Percentiles rank a stretch among this genome's conserved stretches.
Evolutionary conservation across 192 early-diverging fungal species (phyloP).

Genomic region (Rhizophagus clarus): DNA sequence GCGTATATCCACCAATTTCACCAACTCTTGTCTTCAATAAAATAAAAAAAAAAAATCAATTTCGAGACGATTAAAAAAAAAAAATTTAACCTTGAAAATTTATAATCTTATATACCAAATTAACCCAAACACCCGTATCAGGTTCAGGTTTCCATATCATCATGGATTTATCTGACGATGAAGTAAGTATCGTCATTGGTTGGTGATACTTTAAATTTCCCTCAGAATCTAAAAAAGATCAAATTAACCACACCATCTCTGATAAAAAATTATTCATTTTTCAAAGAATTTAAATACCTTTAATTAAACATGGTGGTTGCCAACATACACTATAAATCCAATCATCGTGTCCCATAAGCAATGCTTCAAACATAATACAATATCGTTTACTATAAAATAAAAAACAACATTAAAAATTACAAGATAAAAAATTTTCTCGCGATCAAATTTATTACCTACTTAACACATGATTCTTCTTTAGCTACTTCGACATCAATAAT

Average conservation of each 20-base stretch:
- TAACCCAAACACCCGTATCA: constrained; percentile 81
- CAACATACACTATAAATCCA: constrained; percentile 89
- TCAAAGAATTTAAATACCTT: constrained; percentile 25
- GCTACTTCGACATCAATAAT: constrained; percentile 57
- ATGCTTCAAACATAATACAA: constrained; percentile 81
- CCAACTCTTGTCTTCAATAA: constrained; percentile 71
- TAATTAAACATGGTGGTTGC: constrained; percentile 55
- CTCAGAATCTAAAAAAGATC: constrained; percentile 28
- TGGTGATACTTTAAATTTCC: constrained; percentile 49
- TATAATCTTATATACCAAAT: constrained; percentile 45
- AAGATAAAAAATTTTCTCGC: not conserved
- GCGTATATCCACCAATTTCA: constrained; percentile 79
- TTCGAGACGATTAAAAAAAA: constrained; percentile 18
- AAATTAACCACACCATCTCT: not conserved
- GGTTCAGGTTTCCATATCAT: constrained; percentile 87
- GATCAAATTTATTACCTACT: not conserved
- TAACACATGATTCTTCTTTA: not conserved
- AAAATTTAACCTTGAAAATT: not conserved
- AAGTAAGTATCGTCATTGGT: constrained; percentile 74
- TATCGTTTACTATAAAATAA: constrained; percentile 38
- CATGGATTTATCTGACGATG: constrained; percentile 90
- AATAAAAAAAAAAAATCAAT: not conserved
- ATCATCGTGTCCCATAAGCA: constrained; percentile 95
- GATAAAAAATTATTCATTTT: not conserved
- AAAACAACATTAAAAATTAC: not conserved